phyloP scores from a whole-genome alignment of 2,329 filamentous ascomycete genomes.

The Talaromyces sp. region DNA sequence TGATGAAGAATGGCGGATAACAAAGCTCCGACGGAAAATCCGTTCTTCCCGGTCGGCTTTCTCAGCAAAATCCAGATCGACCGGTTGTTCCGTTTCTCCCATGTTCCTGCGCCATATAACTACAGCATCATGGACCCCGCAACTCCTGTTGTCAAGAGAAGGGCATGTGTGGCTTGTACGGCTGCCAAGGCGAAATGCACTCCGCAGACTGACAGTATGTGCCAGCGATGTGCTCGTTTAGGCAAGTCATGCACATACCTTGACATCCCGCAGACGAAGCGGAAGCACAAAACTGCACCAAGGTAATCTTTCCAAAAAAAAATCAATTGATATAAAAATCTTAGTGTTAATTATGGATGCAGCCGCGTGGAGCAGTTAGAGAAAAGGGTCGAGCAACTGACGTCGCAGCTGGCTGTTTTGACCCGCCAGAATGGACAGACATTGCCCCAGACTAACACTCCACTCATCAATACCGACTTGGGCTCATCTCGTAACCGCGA shows the following conservation, averaged over 20 bases:
- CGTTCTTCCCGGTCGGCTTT: not conserved
- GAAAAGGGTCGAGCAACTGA: slow-evolving; percentile 26
- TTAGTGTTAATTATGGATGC: slow-evolving; percentile 17
- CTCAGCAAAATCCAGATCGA: not conserved
- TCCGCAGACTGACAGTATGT: slow-evolving; percentile 24
- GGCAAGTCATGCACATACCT: slow-evolving; percentile 30
- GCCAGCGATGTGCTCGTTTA: slow-evolving; percentile 28
- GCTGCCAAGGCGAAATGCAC: slow-evolving; percentile 28
- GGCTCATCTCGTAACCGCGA: not conserved
- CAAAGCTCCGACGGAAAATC: not conserved
- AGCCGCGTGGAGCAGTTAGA: slow-evolving; percentile 27
- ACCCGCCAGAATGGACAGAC: slow-evolving; percentile 23
- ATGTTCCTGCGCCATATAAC: not conserved
- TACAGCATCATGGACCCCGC: slow-evolving; percentile 19
- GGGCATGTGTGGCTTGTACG: slow-evolving; percentile 28
- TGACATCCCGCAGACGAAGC: slow-evolving; percentile 29
- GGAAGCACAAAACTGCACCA: slow-evolving; percentile 25
- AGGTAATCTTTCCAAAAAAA: slow-evolving; percentile 20
- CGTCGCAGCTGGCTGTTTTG: slow-evolving; percentile 23
- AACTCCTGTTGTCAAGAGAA: slow-evolving; percentile 23
- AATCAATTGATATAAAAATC: not conserved
- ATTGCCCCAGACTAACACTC: slow-evolving; percentile 16
- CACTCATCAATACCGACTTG: slow-evolving; percentile 9
- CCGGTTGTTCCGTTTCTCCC: not conserved
- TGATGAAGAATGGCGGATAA: not conserved